Conservation (phyloP, 768 basidiomycete species). For the Cantharellus cinnabarinus region DNA sequence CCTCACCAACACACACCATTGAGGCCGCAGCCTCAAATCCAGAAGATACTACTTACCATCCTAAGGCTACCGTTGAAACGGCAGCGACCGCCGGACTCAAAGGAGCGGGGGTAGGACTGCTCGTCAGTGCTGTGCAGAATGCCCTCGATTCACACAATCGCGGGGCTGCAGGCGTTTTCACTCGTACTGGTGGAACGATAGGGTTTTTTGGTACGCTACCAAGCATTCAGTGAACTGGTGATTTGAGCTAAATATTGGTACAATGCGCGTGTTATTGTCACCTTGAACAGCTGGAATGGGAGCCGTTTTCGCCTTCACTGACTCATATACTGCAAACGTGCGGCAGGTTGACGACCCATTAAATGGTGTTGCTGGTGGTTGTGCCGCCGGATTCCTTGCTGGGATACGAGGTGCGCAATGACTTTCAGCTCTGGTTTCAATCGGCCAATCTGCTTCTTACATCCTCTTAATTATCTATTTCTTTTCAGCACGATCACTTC, state of each 20-base stretch:
- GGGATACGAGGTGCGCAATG: slow-evolving; percentile 49
- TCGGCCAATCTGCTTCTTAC: background rate
- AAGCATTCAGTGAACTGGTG: no score
- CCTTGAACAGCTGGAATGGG: slow-evolving; percentile 60
- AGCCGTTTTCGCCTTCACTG: slow-evolving; percentile 64
- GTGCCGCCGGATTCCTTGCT: slow-evolving; percentile 83
- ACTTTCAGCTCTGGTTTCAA: background rate
- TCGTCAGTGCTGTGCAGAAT: slow-evolving; percentile 44
- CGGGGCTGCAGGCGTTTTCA: slow-evolving; percentile 72
- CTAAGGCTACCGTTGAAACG: slow-evolving; percentile 5
- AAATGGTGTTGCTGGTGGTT: slow-evolving; percentile 72
- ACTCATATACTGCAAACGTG: slow-evolving; percentile 61
- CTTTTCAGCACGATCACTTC: slow-evolving; percentile 55
- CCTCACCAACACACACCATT: no score
- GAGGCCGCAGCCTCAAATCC: background rate
- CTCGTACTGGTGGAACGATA: slow-evolving; percentile 74
- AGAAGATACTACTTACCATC: slow-evolving; percentile 3
- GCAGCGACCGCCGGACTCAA: slow-evolving; percentile 17
- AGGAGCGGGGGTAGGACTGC: slow-evolving; percentile 20
- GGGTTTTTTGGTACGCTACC: slow-evolving; percentile 56
- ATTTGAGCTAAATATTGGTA: no score
- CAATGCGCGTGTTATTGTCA: background rate
- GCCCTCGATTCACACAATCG: slow-evolving; percentile 53
- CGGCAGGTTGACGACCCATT: slow-evolving; percentile 58
- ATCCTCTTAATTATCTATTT: background rate